Conservation (phyloP, 2,329 filamentous ascomycete genomes). For the Aspergillus sp. region DNA sequence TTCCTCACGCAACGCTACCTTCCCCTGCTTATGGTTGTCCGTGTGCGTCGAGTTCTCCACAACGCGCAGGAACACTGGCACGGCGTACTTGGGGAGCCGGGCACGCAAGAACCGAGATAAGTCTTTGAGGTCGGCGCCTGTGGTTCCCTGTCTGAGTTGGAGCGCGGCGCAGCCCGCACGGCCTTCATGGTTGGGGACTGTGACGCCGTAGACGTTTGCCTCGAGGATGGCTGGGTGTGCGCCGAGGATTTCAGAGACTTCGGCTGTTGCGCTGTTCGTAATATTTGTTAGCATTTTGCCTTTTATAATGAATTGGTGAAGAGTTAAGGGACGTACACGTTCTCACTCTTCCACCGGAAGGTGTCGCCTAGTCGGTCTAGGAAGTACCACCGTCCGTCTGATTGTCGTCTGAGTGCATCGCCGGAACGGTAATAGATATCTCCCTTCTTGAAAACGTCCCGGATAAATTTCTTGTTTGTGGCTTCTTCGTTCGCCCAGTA, state of each 20-base stretch:
- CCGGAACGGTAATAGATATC: constrained; percentile 69
- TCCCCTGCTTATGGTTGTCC: constrained; percentile 79
- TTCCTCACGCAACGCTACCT: constrained; percentile 66
- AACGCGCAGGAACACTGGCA: constrained; percentile 70
- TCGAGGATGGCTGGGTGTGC: constrained; percentile 60
- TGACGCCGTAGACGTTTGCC: constrained; percentile 70
- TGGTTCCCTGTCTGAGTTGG: constrained; percentile 54
- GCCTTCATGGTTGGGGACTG: constrained; percentile 65
- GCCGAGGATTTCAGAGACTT: constrained; percentile 65
- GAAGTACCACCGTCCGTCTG: constrained; percentile 69
- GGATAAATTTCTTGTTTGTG: constrained; percentile 64
- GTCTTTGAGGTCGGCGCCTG: constrained; percentile 53
- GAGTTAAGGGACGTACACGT: constrained; percentile 48
- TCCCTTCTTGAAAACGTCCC: constrained; percentile 64
- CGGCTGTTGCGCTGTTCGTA: constrained; percentile 51
- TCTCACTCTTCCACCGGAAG: constrained; percentile 72
- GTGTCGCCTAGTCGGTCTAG: constrained; percentile 71
- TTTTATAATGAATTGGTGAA: background rate
- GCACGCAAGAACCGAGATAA: constrained; percentile 60
- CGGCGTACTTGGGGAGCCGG: constrained; percentile 69
- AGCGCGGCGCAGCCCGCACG: constrained; percentile 62
- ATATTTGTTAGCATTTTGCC: background rate
- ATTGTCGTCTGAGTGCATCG: constrained; percentile 62
- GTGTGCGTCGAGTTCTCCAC: constrained; percentile 47
- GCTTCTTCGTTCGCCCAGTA: constrained; percentile 69